A percentile compares a stretch with the other conserved stretches of the same genome.
phyloP scores from a whole-genome alignment of 352 stramenopile genomes.

The Pythium biforme region DNA sequence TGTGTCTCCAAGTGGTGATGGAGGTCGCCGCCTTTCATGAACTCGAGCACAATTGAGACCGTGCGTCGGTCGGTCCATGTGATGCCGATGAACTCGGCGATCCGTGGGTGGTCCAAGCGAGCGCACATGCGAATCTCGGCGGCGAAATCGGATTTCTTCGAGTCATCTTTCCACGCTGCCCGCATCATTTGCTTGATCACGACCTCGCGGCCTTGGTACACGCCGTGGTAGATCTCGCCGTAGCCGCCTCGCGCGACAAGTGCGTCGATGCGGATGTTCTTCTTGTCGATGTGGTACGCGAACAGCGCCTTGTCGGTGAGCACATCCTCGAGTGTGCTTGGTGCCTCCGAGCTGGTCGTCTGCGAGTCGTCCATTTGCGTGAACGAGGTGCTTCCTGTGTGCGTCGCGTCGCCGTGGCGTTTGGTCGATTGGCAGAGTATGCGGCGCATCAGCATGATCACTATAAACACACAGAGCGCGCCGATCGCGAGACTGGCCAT shows the following conservation, averaged over 20 bases:
- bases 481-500: neutral
- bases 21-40: slow-evolving; percentile 31
- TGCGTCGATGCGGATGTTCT: neutral
- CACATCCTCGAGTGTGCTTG: neutral
- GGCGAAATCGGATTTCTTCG: slow-evolving; percentile 23
- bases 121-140: slow-evolving; percentile 34
- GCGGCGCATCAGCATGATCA: neutral
- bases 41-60: slow-evolving; percentile 30
- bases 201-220: neutral
- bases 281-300: neutral
- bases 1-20: slow-evolving; percentile 15
- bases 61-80: slow-evolving; percentile 23
- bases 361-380: too few species aligned
- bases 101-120: slow-evolving; percentile 31
- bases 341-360: neutral
- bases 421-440: neutral
- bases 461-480: neutral
- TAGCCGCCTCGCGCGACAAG: neutral
- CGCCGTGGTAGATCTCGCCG: neutral
- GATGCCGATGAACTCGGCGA: slow-evolving; percentile 33
- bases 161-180: slow-evolving; percentile 13
- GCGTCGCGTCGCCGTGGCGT: neutral
- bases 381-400: neutral
- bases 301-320: neutral
- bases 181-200: slow-evolving; percentile 15